Percentiles rank a stretch among this genome's conserved stretches.
These are phyloP conservation scores for Coemansia sp. DNA, from an alignment of 192 early-diverging fungal species.

Conservation along the genomic window DNA sequence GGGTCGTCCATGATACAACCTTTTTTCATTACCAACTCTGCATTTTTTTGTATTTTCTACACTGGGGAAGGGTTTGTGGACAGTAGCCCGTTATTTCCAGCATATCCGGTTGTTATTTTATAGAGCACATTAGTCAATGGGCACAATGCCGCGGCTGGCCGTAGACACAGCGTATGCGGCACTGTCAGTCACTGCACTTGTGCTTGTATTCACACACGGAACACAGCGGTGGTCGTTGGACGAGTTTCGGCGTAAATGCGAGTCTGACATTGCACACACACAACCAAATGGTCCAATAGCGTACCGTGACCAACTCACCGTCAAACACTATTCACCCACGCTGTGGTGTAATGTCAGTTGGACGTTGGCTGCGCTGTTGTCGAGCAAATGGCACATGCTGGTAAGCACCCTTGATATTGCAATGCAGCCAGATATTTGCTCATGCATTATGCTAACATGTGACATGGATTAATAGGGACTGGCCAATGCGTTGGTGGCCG, in stretches of 20 bases:
- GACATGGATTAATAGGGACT: conserved; percentile 26
- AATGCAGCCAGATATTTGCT: background rate
- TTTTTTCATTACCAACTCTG: too few species aligned
- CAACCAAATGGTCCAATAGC: conserved; percentile 13
- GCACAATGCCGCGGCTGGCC: conserved; percentile 20
- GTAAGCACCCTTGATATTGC: conserved; percentile 18
- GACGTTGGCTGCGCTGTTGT: conserved; percentile 40
- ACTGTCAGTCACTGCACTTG: conserved; percentile 31
- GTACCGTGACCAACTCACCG: conserved; percentile 46
- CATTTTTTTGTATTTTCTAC: too few species aligned
- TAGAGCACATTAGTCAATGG: background rate
- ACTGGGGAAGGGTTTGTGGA: too few species aligned
- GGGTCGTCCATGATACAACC: too few species aligned
- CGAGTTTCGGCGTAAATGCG: conserved; percentile 50
- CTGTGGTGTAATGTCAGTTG: conserved; percentile 54
- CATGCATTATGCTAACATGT: too few species aligned
- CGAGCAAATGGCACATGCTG: conserved; percentile 52
- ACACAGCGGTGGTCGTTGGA: conserved; percentile 33
- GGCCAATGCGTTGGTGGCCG: conserved; percentile 49
- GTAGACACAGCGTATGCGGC: conserved; percentile 46
- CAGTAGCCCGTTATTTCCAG: too few species aligned
- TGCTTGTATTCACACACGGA: conserved; percentile 26
- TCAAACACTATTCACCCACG: conserved; percentile 40
- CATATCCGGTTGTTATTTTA: background rate
- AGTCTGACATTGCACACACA: conserved; percentile 31